A percentile compares a stretch with the other conserved stretches of the same genome.
Conservation (phyloP, 805 yeast genomes). For the Ogataea allantospora region DNA sequence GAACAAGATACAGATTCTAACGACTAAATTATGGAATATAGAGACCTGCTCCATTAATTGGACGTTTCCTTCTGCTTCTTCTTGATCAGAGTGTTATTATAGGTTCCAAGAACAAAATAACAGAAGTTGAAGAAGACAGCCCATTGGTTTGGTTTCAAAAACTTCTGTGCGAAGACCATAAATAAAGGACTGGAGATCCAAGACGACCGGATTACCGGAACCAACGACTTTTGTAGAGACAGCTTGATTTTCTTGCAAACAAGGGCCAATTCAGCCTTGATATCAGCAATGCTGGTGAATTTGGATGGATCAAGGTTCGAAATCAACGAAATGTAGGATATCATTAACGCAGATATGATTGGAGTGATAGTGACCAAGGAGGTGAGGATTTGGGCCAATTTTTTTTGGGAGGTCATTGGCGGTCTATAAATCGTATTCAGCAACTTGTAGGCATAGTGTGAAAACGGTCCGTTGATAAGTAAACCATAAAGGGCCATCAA, state of each 20-base stretch:
- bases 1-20: constrained; percentile 3
- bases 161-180: constrained; percentile 55
- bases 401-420: constrained; percentile 40
- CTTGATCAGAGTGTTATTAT: constrained; percentile 57
- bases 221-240: constrained; percentile 43
- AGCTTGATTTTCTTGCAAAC: constrained; percentile 21
- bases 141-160: constrained; percentile 59
- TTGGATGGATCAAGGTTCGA: constrained; percentile 30
- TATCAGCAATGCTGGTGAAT: constrained; percentile 6
- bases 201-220: constrained; percentile 49
- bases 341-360: constrained; percentile 44
- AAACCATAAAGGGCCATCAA: constrained; percentile 58
- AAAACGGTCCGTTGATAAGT: constrained; percentile 53
- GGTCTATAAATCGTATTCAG: constrained; percentile 45
- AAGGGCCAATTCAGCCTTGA: constrained; percentile 16
- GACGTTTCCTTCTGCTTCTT: constrained; percentile 16
- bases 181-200: constrained; percentile 53
- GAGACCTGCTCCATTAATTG: constrained; percentile 7
- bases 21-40: neutral
- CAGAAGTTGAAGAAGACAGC: constrained; percentile 59
- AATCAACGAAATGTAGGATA: constrained; percentile 52
- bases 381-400: constrained; percentile 48
- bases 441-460: constrained; percentile 51
- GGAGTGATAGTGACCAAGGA: constrained; percentile 60
- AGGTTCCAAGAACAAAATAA: constrained; percentile 59